Evolutionary conservation across 2,329 filamentous ascomycete species (phyloP).

Genomic region (Phoma sp.): DNA sequence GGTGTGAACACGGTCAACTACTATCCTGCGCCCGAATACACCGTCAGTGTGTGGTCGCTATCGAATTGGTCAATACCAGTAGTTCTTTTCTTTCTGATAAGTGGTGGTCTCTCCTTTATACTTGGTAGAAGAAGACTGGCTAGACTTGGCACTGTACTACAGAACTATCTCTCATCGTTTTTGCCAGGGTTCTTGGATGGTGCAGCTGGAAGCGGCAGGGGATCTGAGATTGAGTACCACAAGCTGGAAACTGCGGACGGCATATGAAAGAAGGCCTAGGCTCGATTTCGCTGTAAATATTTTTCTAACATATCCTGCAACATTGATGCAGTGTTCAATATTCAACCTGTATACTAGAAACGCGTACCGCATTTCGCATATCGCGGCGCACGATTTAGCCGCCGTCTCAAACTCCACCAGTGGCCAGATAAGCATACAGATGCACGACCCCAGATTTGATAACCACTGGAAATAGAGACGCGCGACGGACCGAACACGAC

Average conservation of each 20-base stretch:
- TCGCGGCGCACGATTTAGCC: neutral
- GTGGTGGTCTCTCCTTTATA: slow-evolving; percentile 1
- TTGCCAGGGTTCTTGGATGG: neutral
- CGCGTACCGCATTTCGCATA: neutral
- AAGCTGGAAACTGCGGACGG: slow-evolving; percentile 8
- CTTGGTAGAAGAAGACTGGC: slow-evolving; percentile 9
- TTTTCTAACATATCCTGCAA: neutral
- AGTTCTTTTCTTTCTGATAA: neutral
- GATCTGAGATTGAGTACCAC: slow-evolving; percentile 3
- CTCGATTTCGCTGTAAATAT: neutral
- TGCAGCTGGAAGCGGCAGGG: neutral
- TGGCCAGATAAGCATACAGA: neutral
- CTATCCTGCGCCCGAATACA: neutral
- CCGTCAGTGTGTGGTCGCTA: neutral
- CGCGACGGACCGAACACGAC: slow-evolving; percentile 13
- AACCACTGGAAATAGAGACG: neutral
- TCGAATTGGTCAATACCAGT: slow-evolving; percentile 1
- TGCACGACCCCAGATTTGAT: neutral
- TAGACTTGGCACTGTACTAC: neutral
- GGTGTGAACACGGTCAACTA: slow-evolving; percentile 12
- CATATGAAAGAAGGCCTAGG: neutral
- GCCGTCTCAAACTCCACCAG: neutral
- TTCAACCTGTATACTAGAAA: neutral
- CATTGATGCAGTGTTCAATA: neutral
- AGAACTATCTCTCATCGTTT: neutral